phyloP scores from a whole-genome alignment of 441 rosid genomes.

The Pelargonium myrrhifolium region DNA sequence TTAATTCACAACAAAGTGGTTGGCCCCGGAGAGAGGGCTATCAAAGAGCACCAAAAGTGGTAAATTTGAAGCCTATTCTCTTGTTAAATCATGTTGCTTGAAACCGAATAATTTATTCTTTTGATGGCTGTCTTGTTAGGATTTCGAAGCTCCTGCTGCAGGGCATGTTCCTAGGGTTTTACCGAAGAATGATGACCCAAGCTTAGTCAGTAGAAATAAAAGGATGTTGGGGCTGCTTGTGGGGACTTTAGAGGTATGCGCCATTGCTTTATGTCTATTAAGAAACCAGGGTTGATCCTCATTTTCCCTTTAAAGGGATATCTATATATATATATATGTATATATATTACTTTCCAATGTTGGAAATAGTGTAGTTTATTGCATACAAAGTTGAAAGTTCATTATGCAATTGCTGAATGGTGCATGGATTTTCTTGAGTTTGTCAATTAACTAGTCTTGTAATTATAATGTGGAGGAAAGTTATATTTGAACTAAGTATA shows the following conservation, averaged over 20 bases:
- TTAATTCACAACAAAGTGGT: conserved; percentile 31
- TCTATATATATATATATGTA: too few species aligned
- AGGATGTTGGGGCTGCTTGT: conserved; percentile 91
- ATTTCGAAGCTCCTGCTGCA: conserved; percentile 31
- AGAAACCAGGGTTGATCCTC: background rate
- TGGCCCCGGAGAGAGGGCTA: conserved; percentile 51
- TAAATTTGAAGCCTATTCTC: conserved; percentile 16
- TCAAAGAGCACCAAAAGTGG: conserved; percentile 42
- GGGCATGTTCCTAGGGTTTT: conserved; percentile 79
- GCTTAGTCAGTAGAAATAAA: conserved; percentile 74
- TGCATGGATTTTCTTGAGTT: too few species aligned
- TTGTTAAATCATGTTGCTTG: background rate
- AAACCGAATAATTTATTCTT: background rate
- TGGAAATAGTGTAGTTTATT: too few species aligned
- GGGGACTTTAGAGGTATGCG: conserved; percentile 87
- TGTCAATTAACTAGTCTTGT: too few species aligned
- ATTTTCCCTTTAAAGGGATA: too few species aligned
- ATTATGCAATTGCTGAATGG: too few species aligned
- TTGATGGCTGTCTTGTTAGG: conserved; percentile 31
- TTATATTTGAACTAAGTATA: too few species aligned
- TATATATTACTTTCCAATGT: too few species aligned
- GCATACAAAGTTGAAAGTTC: too few species aligned
- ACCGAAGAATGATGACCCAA: conserved; percentile 89
- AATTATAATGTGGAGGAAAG: too few species aligned
- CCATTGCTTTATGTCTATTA: background rate